A percentile compares a stretch with the other conserved stretches of the same genome.
phyloP scores from a whole-genome alignment of 2,329 filamentous ascomycete genomes.

The Colletotrichum gloeosporioides region DNA sequence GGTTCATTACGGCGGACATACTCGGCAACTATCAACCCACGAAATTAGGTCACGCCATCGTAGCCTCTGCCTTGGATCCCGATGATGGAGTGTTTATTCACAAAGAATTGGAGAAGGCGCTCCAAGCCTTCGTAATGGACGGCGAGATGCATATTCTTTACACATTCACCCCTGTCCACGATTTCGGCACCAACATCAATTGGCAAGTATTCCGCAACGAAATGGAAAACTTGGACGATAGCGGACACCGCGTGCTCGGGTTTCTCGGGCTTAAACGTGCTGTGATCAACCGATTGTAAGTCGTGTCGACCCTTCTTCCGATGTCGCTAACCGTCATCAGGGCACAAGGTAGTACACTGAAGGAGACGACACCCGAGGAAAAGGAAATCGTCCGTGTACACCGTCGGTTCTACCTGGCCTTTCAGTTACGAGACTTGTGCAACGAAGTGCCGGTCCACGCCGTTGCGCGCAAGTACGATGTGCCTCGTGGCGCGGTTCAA shows the following conservation, averaged over 20 bases:
- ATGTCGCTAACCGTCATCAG: slow-evolving; percentile 42
- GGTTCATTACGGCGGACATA: slow-evolving; percentile 58
- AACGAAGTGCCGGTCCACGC: slow-evolving; percentile 76
- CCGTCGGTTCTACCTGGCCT: slow-evolving; percentile 74
- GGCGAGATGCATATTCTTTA: slow-evolving; percentile 83
- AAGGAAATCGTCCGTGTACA: slow-evolving; percentile 68
- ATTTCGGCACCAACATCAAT: slow-evolving; percentile 60
- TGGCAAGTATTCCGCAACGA: slow-evolving; percentile 77
- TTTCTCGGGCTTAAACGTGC: slow-evolving; percentile 73
- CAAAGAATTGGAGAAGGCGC: slow-evolving; percentile 69
- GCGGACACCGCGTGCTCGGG: slow-evolving; percentile 69
- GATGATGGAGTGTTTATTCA: slow-evolving; percentile 79
- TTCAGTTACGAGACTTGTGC: slow-evolving; percentile 80
- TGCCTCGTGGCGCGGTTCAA: slow-evolving; percentile 74
- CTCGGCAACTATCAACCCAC: slow-evolving; percentile 65
- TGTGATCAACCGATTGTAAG: slow-evolving; percentile 70
- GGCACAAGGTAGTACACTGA: slow-evolving; percentile 69
- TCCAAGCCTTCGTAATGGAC: slow-evolving; percentile 79
- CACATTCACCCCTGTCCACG: slow-evolving; percentile 75
- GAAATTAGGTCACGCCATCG: slow-evolving; percentile 71
- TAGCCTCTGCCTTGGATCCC: slow-evolving; percentile 74
- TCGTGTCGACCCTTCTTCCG: not conserved
- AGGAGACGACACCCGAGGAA: slow-evolving; percentile 66
- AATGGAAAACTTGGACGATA: slow-evolving; percentile 74
- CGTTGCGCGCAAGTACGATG: slow-evolving; percentile 74